A percentile compares a stretch with the other conserved stretches of the same genome.
These are phyloP conservation scores for Schwanniomyces occidentalis DNA, from an alignment of 805 yeast genomes.

Conservation along the genomic window DNA sequence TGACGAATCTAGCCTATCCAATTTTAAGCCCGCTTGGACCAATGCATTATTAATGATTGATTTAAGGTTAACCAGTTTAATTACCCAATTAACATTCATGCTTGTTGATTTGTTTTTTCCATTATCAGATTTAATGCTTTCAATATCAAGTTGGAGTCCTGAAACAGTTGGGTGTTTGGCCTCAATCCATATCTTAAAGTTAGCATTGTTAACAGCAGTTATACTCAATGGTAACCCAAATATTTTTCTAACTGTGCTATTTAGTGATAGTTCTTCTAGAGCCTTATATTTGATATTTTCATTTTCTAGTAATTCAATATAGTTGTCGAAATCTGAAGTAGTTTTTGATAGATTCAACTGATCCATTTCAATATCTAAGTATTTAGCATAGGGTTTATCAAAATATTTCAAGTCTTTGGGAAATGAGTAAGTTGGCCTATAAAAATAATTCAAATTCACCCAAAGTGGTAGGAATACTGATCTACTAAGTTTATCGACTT, in stretches of 20 bases:
- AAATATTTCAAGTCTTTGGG: conserved; percentile 27
- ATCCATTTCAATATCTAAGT: conserved; percentile 14
- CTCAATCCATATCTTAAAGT: conserved; percentile 33
- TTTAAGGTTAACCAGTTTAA: conserved; percentile 25
- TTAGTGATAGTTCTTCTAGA: conserved; percentile 23
- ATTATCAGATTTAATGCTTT: conserved; percentile 4
- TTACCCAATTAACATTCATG: conserved; percentile 21
- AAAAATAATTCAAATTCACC: conserved; percentile 27
- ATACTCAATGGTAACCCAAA: conserved; percentile 31
- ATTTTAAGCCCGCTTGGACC: conserved; percentile 23
- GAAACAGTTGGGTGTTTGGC: conserved; percentile 28
- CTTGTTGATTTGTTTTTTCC: conserved; percentile 2
- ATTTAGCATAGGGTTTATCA: conserved; percentile 19
- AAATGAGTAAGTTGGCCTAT: conserved; percentile 20
- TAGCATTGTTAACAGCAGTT: conserved; percentile 5
- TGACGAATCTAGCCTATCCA: conserved; percentile 23
- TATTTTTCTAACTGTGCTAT: conserved; percentile 21
- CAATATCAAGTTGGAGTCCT: conserved; percentile 25
- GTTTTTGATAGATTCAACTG: conserved; percentile 9
- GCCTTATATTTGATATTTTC: conserved; percentile 28
- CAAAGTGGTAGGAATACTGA: conserved; percentile 25
- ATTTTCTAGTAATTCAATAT: conserved; percentile 14
- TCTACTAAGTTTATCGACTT: conserved; percentile 2
- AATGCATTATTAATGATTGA: conserved; percentile 18
- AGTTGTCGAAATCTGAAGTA: conserved; percentile 10